These are phyloP conservation scores for Phialemoniopsis sp. DNA, from an alignment of 2,329 filamentous ascomycete genomes.

Conservation along the genomic window DNA sequence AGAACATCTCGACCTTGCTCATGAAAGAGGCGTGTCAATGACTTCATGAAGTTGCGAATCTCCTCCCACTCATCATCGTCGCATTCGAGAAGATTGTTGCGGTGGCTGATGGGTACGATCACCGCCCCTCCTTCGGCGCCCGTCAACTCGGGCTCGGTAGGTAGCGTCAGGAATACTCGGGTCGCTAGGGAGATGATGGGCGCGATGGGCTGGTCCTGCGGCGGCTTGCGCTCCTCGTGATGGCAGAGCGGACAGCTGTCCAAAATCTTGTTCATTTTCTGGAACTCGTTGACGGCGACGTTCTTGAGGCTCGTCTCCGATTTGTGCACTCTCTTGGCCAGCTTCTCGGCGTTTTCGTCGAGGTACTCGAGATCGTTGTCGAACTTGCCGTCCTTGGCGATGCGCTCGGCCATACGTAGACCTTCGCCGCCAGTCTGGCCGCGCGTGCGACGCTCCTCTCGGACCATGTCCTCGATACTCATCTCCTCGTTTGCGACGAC, in stretches of 20 bases:
- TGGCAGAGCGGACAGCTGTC: conserved; percentile 88
- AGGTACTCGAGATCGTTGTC: conserved; percentile 93
- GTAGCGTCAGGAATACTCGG: conserved; percentile 80
- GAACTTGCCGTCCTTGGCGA: conserved; percentile 89
- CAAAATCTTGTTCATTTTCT: conserved; percentile 81
- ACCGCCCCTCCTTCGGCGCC: conserved; percentile 70
- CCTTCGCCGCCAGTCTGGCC: conserved; percentile 77
- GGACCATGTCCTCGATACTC: conserved; percentile 94
- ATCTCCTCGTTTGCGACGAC: conserved; percentile 94
- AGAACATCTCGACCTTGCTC: conserved; percentile 87
- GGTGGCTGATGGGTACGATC: conserved; percentile 85
- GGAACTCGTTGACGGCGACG: conserved; percentile 80
- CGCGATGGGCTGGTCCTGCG: conserved; percentile 68
- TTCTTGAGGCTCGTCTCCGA: conserved; percentile 86
- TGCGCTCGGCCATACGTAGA: conserved; percentile 80
- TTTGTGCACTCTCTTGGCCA: conserved; percentile 83
- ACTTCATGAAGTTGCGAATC: conserved; percentile 98
- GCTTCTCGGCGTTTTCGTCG: conserved; percentile 90
- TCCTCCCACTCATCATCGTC: conserved; percentile 99
- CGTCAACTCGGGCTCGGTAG: conserved; percentile 83
- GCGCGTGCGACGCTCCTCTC: conserved; percentile 84
- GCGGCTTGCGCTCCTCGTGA: conserved; percentile 73
- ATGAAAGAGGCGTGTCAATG: conserved; percentile 88
- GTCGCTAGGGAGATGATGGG: conserved; percentile 85
- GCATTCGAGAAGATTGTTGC: conserved; percentile 88